Conservation (phyloP, 768 basidiomycete species). For the Saitozyma podzolica region DNA sequence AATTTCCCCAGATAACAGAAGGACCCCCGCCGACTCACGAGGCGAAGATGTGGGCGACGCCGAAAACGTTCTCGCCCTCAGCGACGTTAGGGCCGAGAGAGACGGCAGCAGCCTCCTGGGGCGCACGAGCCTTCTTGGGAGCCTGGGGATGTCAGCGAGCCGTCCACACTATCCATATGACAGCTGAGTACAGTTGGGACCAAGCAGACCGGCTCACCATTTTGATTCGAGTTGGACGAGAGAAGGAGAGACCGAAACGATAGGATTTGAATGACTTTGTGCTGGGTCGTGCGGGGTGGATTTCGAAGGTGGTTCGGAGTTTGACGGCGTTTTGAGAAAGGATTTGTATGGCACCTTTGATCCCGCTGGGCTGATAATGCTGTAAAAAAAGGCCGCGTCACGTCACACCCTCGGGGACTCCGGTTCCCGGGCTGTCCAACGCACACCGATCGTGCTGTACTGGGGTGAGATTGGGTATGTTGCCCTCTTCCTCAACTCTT, state of each 20-base stretch:
- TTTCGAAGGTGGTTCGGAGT: constrained; percentile 4
- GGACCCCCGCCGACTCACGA: constrained; percentile 55
- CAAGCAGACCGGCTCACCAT: constrained; percentile 3
- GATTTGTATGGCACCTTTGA: no score
- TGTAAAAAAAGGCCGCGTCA: background rate
- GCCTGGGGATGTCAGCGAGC: constrained; percentile 15
- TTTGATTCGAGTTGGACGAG: constrained; percentile 4
- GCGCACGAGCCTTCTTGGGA: constrained; percentile 50
- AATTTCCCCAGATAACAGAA: background rate
- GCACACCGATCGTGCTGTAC: background rate
- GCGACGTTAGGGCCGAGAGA: constrained; percentile 93
- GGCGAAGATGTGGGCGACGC: constrained; percentile 97
- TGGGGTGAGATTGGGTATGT: no score
- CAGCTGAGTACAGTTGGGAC: background rate
- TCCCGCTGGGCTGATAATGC: background rate
- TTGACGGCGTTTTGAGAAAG: background rate
- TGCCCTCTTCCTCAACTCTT: no score
- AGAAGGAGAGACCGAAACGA: background rate
- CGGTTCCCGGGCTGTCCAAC: background rate
- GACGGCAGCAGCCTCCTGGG: constrained; percentile 71
- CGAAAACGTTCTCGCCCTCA: constrained; percentile 95
- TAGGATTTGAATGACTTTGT: background rate
- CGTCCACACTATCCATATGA: background rate
- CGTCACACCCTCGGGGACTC: background rate
- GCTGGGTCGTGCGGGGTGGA: constrained; percentile 1